These are phyloP conservation scores for Beauveria scarabaeidicola DNA, from an alignment of 2,329 filamentous ascomycete species.

Conservation along the genomic window DNA sequence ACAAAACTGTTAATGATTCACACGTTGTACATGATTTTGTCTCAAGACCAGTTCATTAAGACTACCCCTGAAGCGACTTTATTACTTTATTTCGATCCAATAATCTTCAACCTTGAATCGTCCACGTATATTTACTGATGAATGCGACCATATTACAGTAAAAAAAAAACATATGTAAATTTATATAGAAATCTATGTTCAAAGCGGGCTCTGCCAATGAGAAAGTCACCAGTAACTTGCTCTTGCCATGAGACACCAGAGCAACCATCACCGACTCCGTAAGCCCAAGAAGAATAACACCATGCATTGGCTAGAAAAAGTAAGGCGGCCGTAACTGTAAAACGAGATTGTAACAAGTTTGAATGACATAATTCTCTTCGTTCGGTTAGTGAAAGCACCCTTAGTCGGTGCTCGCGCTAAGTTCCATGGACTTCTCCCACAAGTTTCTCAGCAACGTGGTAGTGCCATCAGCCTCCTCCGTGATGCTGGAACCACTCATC, in stretches of 20 bases:
- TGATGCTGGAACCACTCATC: conserved; percentile 42
- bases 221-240: not conserved
- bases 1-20: not conserved
- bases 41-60: not conserved
- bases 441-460: conserved; percentile 45
- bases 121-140: not conserved
- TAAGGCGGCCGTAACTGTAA: not conserved
- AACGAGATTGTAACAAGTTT: not conserved
- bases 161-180: not conserved
- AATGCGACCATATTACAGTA: not conserved
- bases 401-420: conserved; percentile 39
- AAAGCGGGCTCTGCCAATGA: not conserved
- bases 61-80: not conserved
- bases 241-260: not conserved
- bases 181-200: not conserved
- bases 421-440: conserved; percentile 53
- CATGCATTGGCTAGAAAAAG: not conserved
- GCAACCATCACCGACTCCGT: conserved; percentile 3
- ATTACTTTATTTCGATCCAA: too few relatives aligned
- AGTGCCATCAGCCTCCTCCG: conserved; percentile 43
- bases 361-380: not conserved
- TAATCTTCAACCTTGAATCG: too few relatives aligned
- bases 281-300: not conserved
- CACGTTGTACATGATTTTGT: not conserved
- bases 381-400: not conserved